Base-by-base conservation (phyloP, 768 basidiomycete genomes). In the Rhodotorula toruloides region DNA sequence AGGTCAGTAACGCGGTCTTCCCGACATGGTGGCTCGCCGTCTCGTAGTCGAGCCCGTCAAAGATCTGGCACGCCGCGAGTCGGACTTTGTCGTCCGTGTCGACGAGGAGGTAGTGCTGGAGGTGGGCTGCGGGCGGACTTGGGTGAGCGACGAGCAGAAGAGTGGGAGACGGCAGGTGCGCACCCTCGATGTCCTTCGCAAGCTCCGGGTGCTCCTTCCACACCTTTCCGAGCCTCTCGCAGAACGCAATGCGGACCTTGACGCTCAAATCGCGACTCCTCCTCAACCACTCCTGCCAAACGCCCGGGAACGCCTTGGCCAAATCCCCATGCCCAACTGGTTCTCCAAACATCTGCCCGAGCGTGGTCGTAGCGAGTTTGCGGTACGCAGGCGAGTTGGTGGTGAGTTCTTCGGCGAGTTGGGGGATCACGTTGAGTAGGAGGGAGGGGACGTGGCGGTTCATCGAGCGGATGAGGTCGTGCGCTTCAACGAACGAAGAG, bases 71-170 rank as follows among this genome's bases (percentile, higher is more conserved):
- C 1, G 86, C 85, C 1, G 90, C 87, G 11, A 88, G 84, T 36
- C 96, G 85, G 47, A 99, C 86, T 74, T 86, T 89, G 65, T 97
- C 96, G 69, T 98, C 96, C 0, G 90, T 87, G 76, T 99, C 96
- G 1, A 83, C 73, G 10, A 94, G 78, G 73, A 93, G 93, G 21
- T 22, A 22, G 25, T 78, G 74, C 31, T 77, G 74, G 39, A 93
- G 78, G 42, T 84, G 79, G 7, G 84, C 88, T 88, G 56, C 50
- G 27, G 27, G 22, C n/a, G 22, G 42, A 4, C 4, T 4, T 54
- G 12, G 27, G 21, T 25, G 47, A 47, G 37, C 1, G 19, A 42
- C 7, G 7, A 17, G 43, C 12, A 17, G 46, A 22, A 13, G 44
- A 63, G 52, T 1, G 12, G 22, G 76, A 52, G 3, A 11, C n/a